phyloP scores from a whole-genome alignment of 441 rosid genomes.

The Adansonia grandidieri region DNA sequence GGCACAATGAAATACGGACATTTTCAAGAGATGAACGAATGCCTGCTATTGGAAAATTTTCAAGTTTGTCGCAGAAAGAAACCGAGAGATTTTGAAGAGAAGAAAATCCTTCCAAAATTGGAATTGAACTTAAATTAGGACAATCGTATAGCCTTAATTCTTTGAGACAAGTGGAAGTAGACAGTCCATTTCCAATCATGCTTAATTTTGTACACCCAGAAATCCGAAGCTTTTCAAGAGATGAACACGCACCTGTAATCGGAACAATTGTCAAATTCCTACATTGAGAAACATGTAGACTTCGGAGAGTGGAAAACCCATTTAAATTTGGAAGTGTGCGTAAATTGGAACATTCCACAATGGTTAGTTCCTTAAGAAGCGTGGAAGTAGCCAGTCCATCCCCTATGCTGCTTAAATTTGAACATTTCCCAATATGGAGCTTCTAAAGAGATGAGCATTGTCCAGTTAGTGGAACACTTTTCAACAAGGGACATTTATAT shows the following conservation, averaged over 20 bases:
- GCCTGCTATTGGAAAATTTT: not conserved
- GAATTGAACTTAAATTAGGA: no score
- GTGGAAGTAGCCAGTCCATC: not conserved
- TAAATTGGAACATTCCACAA: not conserved
- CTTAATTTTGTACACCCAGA: no score
- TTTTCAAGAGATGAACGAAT: not conserved
- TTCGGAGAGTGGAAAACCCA: not conserved
- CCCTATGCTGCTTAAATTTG: not conserved
- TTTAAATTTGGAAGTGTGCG: not conserved
- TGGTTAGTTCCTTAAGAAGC: not conserved
- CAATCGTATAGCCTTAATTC: no score
- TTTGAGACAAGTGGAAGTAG: no score
- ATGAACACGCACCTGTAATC: no score
- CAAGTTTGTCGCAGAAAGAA: no score
- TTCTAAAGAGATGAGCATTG: not conserved
- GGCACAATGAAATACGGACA: accelerated
- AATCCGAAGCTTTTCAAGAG: no score
- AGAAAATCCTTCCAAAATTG: no score
- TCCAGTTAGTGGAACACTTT: conserved; percentile 8
- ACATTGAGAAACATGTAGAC: no score
- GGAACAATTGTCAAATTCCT: no score
- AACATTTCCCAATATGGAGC: not conserved
- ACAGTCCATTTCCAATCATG: no score
- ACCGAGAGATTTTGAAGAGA: no score
- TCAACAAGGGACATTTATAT: not conserved